Base-by-base conservation (phyloP, 306 rosid species). In the Abrus pulchellus region DNA sequence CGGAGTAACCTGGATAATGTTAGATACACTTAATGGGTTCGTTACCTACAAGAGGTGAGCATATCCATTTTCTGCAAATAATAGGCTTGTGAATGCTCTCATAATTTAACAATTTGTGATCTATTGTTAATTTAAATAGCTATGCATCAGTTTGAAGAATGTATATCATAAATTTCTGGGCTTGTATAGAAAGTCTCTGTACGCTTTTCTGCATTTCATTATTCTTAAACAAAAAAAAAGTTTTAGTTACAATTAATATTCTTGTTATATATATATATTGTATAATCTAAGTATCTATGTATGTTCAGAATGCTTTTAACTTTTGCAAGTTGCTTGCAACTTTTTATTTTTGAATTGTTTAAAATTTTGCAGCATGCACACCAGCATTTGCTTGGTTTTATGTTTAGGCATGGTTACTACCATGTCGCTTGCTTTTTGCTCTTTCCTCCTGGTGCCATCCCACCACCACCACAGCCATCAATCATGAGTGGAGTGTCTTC, bases 331-430 rank as follows among this genome's bases (percentile, higher is more conserved):
- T 83, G 69, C 55, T 66, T 75, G 61, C 74, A 68, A 36, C 71
- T 48, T 48, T 61, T 56, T 49, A 41, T 72, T 61, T 85, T 60
- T 74, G 82, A 20, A 76, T 76, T 50, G 6, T 66, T 85, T 68
- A 8, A 67, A 85, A 74, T 61, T 79, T 87, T 91, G 90, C 92
- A 94, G 99, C 90, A 90, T 74, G 97, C 94, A 71, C 93, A 94
- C n/a, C 97, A 90, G 78, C 85, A 93, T 79, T 90, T 94, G 92
- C 95, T 94, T 72, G 87, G 90, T 66, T 94, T 94, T 87, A 90
- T 94, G 97, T 93, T 94, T 83, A 90, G 85, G 87, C 97, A 94
- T 79, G 99, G 93, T 48, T 97, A 91, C 74, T 93, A 89, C 82
- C 89, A 72, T 73, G 99, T 90, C 50, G 99, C 95, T 77, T 94